Conservation (phyloP, 73 alveolate genomes). For the Paramecium bursaria region DNA sequence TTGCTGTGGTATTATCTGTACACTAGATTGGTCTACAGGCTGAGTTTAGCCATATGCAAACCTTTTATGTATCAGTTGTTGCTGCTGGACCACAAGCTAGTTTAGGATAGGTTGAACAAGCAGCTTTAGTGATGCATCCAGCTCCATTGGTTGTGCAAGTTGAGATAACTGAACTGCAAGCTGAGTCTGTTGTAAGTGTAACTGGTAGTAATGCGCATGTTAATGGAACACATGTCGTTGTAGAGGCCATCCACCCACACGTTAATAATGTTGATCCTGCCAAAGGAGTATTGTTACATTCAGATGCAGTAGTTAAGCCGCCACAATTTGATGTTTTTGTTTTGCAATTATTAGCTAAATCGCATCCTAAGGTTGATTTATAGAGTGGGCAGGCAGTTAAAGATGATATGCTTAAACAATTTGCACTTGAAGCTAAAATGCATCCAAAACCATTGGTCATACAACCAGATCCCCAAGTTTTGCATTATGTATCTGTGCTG, state of each 20-base stretch:
- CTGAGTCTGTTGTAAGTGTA: neutral
- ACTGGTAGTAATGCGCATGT: slow-evolving; percentile 14
- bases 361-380: neutral
- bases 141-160: slow-evolving; percentile 12
- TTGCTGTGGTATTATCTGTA: slow-evolving; percentile 12
- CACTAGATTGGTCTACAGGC: slow-evolving; percentile 10
- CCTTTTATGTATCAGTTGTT: neutral
- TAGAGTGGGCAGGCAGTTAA: slow-evolving; percentile 49
- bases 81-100: slow-evolving; percentile 13
- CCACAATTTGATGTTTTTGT: neutral
- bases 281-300: slow-evolving; percentile 48
- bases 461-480: slow-evolving; percentile 22
- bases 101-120: slow-evolving; percentile 27
- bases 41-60: slow-evolving; percentile 12
- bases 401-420: slow-evolving; percentile 12
- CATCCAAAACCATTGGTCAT: slow-evolving; percentile 52
- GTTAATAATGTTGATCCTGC: too few relatives aligned
- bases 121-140: neutral
- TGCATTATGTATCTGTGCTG: slow-evolving; percentile 36
- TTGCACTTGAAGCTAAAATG: neutral
- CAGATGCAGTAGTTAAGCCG: neutral
- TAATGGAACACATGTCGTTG: too few relatives aligned
- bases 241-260: slow-evolving; percentile 31
- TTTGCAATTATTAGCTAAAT: slow-evolving; percentile 27
- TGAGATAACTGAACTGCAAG: neutral